Base-by-base conservation (phyloP, 805 yeast species). In the Metschnikowia rubicola region DNA sequence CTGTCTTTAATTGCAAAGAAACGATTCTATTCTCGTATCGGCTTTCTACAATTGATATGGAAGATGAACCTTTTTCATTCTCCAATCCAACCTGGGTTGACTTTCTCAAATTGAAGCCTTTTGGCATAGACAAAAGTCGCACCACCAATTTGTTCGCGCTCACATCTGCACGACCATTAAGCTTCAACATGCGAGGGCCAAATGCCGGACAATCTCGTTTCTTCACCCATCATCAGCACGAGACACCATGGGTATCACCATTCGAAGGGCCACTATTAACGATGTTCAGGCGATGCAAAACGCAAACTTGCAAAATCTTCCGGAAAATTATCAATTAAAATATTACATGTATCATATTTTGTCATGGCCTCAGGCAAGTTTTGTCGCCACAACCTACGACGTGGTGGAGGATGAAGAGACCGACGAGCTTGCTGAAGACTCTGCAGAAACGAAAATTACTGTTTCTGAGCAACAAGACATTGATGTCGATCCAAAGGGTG, bases 341-440 rank as follows among this genome's bases (percentile, higher is more conserved):
- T 94, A 90, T 69, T 94, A 94, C 69, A 79, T 94, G 77, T 94
- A 94, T 67, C 99, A 94, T 67, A 78, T 89, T 8, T 71, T 92
- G 43, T 84, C 97, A 33, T 94, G 99, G 99, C 99, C 99, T 2
- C 96, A 92, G 64, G 95, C 96, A 11, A 88, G 96, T 35, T 94
- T 84, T 71, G 98, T 94, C 33, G 99, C 99, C 13, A 85, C 92
- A 1, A 84, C 94, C 2, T 80, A 84, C 28, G 86, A 80, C 53
- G 67, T 62, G 26, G 53, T 59, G 35, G 65, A 57, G 17, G 60
- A 53, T 12, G 63, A 56, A 21, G 59, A 54, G 26, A 17, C 36
- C 4, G 52, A 41, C 13, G 44, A 41, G n/a, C 39, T 46, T n/a
- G 53, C 45, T 28, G 50, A 46, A 28, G 45, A 43, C 6, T 30